These are phyloP conservation scores for Paramecium primaurelia DNA, from an alignment of 73 alveolate species.

Conservation along the genomic window DNA sequence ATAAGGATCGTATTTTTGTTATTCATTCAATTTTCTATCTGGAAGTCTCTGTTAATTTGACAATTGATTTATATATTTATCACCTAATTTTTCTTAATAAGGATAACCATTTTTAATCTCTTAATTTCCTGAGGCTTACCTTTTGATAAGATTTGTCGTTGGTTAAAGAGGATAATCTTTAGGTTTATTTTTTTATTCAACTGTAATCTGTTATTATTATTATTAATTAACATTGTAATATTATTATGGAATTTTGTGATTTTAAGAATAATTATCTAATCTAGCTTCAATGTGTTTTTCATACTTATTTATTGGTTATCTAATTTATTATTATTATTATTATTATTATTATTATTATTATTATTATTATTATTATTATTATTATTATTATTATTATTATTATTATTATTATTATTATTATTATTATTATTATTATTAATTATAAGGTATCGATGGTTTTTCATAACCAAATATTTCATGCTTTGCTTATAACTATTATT, in stretches of 20 bases:
- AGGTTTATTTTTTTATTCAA: background rate
- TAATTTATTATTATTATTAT: background rate
- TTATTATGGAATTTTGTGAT: background rate
- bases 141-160: background rate
- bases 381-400: background rate
- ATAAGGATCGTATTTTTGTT: background rate
- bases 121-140: background rate
- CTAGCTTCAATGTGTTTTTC: background rate
- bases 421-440: background rate
- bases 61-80: background rate
- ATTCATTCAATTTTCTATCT: background rate
- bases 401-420: background rate
- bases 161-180: background rate
- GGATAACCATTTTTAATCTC: background rate
- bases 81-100: background rate
- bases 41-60: background rate
- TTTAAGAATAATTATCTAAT: background rate
- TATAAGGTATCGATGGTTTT: background rate
- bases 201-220: background rate
- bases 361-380: background rate
- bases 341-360: background rate
- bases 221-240: background rate
- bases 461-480: background rate
- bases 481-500: background rate
- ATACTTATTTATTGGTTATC: background rate